These are phyloP conservation scores for Salix dunnii DNA, from an alignment of 345 rosid genomes.

Conservation along the genomic window DNA sequence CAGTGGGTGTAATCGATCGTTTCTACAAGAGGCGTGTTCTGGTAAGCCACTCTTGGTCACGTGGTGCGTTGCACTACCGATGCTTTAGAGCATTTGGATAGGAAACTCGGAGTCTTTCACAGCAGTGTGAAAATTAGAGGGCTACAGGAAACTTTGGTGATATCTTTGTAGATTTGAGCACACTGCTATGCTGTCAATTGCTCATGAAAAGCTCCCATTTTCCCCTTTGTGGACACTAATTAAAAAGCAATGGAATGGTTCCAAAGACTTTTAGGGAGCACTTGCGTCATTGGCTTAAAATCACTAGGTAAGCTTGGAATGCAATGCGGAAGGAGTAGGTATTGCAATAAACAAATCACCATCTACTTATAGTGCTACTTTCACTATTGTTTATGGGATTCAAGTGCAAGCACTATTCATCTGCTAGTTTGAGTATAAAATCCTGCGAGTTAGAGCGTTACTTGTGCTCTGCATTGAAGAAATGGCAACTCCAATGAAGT, in stretches of 20 bases:
- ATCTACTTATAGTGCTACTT: conserved; percentile 47
- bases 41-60: background rate
- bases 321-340: conserved; percentile 36
- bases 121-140: background rate
- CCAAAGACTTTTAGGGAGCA: conserved; percentile 22
- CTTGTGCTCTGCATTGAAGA: conserved; percentile 24
- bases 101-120: background rate
- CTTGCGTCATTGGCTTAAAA: conserved; percentile 31
- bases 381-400: conserved; percentile 49
- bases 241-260: conserved; percentile 27
- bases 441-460: conserved; percentile 13
- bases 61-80: background rate
- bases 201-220: conserved; percentile 24
- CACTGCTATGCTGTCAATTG: conserved; percentile 27
- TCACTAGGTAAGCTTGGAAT: conserved; percentile 13
- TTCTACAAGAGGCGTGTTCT: background rate
- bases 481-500: conserved; percentile 45
- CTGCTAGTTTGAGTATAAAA: conserved; percentile 41
- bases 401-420: conserved; percentile 23
- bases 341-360: conserved; percentile 33
- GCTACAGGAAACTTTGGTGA: background rate
- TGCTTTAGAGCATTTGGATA: background rate
- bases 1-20: background rate
- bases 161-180: background rate
- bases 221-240: conserved; percentile 11